These are phyloP conservation scores for Cicer arietinum DNA, from an alignment of 306 rosid genomes.

Conservation along the genomic window DNA sequence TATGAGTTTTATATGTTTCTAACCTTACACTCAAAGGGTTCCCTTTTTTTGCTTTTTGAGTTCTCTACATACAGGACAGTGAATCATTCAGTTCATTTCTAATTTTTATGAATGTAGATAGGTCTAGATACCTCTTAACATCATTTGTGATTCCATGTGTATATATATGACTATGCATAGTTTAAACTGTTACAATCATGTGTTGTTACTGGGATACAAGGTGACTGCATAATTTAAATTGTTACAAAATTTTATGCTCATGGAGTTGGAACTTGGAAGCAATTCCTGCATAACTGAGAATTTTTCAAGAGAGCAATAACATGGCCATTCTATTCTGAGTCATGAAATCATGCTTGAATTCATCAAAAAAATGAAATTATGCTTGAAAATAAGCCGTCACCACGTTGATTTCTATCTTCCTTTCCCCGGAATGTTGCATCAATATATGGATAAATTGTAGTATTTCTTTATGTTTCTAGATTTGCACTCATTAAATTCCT, in stretches of 20 bases:
- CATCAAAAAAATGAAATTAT: background rate
- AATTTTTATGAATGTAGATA: conserved; percentile 20
- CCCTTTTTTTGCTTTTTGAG: background rate
- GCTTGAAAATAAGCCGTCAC: background rate
- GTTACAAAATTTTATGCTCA: background rate
- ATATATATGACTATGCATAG: background rate
- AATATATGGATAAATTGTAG: background rate
- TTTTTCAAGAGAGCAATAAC: background rate
- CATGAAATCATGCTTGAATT: background rate
- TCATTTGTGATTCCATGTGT: background rate
- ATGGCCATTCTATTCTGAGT: background rate
- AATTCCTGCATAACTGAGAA: background rate
- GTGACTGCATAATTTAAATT: background rate
- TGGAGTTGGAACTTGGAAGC: background rate
- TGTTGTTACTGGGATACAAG: background rate
- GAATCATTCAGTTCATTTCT: background rate
- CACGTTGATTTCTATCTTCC: background rate
- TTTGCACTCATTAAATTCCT: background rate
- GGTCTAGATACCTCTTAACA: background rate
- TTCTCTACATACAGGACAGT: background rate
- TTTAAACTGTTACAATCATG: background rate
- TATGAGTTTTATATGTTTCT: background rate
- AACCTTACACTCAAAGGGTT: background rate
- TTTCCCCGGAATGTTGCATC: background rate
- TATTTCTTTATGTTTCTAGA: background rate